phyloP scores from a whole-genome alignment of 192 early-diverging fungal genomes.

The Podila horticola region DNA sequence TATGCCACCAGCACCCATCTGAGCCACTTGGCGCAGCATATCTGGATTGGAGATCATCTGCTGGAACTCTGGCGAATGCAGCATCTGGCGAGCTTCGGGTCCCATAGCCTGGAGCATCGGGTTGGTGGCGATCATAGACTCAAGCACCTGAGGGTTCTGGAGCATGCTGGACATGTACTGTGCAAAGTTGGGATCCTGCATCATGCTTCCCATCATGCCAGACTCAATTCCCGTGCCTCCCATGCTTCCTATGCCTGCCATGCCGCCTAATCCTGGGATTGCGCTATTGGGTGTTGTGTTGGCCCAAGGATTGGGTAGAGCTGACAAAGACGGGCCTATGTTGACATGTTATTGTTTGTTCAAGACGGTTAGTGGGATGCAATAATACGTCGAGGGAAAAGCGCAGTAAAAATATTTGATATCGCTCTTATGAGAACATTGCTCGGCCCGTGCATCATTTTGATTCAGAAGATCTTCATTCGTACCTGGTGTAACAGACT shows the following conservation, averaged over 20 bases:
- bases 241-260: conserved; percentile 60
- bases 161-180: conserved; percentile 84
- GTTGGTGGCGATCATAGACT: conserved; percentile 84
- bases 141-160: conserved; percentile 85
- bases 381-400: no score
- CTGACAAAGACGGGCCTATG: neutral
- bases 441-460: no score
- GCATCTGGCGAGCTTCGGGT: conserved; percentile 84
- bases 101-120: conserved; percentile 82
- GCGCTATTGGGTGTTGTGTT: neutral
- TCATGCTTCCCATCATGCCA: conserved; percentile 60
- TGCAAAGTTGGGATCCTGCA: conserved; percentile 86
- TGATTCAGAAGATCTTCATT: no score
- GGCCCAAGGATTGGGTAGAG: conserved; percentile 12
- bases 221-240: conserved; percentile 61
- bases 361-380: no score
- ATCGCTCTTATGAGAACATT: no score
- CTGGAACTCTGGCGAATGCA: conserved; percentile 77
- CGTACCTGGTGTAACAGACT: neutral
- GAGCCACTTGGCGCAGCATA: conserved; percentile 72
- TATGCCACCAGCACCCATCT: conserved; percentile 57
- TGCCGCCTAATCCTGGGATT: neutral
- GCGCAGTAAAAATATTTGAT: no score
- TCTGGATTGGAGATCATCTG: conserved; percentile 89
- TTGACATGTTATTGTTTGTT: neutral